Percentiles rank a stretch among this genome's conserved stretches.
These are phyloP conservation scores for Blastocystis sp. DNA, from an alignment of 352 stramenopile species.

Conservation along the genomic window DNA sequence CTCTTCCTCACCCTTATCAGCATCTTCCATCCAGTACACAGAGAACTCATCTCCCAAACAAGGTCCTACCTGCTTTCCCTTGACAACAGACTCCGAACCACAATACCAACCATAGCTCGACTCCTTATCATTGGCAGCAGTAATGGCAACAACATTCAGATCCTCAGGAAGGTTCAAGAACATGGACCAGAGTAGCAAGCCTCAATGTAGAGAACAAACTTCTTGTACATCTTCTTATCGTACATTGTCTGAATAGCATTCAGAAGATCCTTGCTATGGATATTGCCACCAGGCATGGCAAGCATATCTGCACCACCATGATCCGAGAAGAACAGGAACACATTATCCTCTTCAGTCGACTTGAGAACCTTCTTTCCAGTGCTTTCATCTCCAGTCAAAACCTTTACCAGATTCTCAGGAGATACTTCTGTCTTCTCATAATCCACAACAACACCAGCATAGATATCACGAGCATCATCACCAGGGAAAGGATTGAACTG, in stretches of 20 bases:
- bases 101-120: constrained; percentile 80
- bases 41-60: constrained; percentile 79
- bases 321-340: constrained; percentile 84
- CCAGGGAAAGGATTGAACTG: constrained; percentile 73
- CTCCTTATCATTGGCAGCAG: constrained; percentile 77
- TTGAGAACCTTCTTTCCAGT: constrained; percentile 72
- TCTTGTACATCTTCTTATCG: constrained; percentile 76
- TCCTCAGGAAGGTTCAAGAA: constrained; percentile 75
- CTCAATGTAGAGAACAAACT: constrained; percentile 82
- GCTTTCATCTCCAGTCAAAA: constrained; percentile 75
- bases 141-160: constrained; percentile 80
- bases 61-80: constrained; percentile 69
- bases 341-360: constrained; percentile 74
- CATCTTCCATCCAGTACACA: constrained; percentile 82
- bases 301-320: constrained; percentile 79
- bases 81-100: constrained; percentile 22
- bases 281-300: constrained; percentile 74
- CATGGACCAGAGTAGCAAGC: constrained; percentile 83
- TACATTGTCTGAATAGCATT: constrained; percentile 75
- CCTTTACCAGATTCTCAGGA: constrained; percentile 76
- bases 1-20: constrained; percentile 71
- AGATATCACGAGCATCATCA: constrained; percentile 70
- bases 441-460: constrained; percentile 68
- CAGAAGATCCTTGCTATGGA: constrained; percentile 74
- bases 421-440: constrained; percentile 68